phyloP scores from a whole-genome alignment of 1,284 basidiomycete genomes.

The Trametes polyzona region DNA sequence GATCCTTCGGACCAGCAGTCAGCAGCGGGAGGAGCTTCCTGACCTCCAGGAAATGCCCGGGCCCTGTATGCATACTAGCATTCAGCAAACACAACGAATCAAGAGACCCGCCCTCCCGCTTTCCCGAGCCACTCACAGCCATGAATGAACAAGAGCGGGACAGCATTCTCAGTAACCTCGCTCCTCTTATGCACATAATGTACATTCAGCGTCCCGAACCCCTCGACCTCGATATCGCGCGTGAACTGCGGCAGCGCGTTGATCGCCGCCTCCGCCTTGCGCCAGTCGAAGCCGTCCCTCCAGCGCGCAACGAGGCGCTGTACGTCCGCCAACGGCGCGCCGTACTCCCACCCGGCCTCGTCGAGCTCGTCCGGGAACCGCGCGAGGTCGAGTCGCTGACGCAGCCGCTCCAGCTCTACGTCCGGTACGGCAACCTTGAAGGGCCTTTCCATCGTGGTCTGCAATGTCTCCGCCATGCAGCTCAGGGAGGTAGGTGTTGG shows the following conservation, averaged over 20 bases:
- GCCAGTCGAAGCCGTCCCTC: conserved; percentile 48
- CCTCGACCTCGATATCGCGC: conserved; percentile 40
- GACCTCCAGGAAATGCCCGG: conserved; percentile 59
- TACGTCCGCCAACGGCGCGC: conserved; percentile 44
- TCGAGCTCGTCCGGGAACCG: conserved; percentile 48
- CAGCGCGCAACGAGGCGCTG: conserved; percentile 42
- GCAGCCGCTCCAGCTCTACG: conserved; percentile 39
- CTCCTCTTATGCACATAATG: conserved; percentile 49
- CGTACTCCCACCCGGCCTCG: conserved; percentile 42
- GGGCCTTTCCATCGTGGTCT: conserved; percentile 31
- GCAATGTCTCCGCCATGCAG: neutral
- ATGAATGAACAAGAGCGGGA: conserved; percentile 49
- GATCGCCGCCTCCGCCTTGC: conserved; percentile 39
- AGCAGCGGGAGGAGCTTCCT: conserved; percentile 57
- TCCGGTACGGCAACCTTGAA: conserved; percentile 50
- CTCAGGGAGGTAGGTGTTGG: neutral
- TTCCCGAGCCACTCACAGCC: no score
- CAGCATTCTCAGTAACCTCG: conserved; percentile 33
- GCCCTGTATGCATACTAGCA: conserved; percentile 45
- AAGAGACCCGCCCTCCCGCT: no score
- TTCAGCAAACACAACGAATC: neutral
- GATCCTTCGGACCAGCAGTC: conserved; percentile 39
- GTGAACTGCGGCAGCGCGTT: conserved; percentile 50
- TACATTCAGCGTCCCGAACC: conserved; percentile 41
- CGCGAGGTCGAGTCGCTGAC: conserved; percentile 44